Base-by-base conservation (phyloP, 2,329 filamentous ascomycete species). In the Calonectria fujianensis region DNA sequence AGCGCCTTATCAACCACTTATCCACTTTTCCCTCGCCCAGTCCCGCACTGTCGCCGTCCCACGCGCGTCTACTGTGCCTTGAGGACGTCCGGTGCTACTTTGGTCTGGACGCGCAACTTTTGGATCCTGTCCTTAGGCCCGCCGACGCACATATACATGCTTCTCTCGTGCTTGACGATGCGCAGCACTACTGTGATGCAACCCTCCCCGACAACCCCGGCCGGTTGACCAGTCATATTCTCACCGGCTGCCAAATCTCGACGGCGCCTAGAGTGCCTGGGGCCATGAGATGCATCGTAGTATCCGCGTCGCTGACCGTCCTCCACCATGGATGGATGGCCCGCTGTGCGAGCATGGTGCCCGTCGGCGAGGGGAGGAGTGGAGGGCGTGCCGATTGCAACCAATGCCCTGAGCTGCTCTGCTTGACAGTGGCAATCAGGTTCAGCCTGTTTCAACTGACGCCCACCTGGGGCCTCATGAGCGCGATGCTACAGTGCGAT, bases 281-380 rank as follows among this genome's bases (percentile, higher is more conserved):
- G 72, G 50, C 57, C 71, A 69, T 69, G 66, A 74, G 72, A 74
- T 74, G 72, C 72, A 70, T 70, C 66, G 72, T 70, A 74, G 65
- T 29, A 73, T 65, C 54, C 59, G 54, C 57, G 27, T 27, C 37
- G 64, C 70, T 64, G 31, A 52, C 70, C 59, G 35, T 71, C 61
- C 69, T 57, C 69, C 59, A 57, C 57, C 57, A 27, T 24, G 57
- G 57, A 63, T 24, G 50, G 35, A 45, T 45, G 48, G 14, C 57
- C 51, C 57, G 32, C 45, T 14, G 66, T 10, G 54, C 31, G 27
- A 45, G 27, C 52, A 63, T 54, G 63, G 63, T 65, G 41, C 32
- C 63, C 35, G 37, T 63, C 51, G 27, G 57, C 57, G 57, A 41
- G 31, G n/a, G 54, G 45, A 27, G 39, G 35, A 32, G 29, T 24